phyloP scores from a whole-genome alignment of 306 rosid species.

The Cajanus cajan region DNA sequence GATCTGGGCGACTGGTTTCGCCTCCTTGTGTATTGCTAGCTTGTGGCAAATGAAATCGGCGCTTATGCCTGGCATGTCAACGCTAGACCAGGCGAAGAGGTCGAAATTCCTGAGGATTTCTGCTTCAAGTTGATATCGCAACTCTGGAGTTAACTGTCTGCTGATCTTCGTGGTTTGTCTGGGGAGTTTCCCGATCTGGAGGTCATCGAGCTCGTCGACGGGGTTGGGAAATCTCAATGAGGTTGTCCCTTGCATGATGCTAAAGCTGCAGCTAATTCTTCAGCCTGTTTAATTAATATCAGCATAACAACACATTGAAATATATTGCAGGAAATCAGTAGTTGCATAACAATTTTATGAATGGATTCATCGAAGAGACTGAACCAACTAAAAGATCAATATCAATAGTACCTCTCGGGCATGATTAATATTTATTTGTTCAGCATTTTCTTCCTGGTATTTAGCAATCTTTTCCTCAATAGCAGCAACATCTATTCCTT shows the following conservation, averaged over 20 bases:
- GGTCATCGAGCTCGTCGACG: too few relatives aligned
- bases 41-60: too few relatives aligned
- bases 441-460: slow-evolving; percentile 89
- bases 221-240: too few relatives aligned
- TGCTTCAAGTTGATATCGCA: too few relatives aligned
- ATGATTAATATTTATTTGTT: slow-evolving; percentile 78
- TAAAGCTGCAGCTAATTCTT: slow-evolving; percentile 86
- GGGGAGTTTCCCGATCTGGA: too few relatives aligned
- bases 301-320: slow-evolving; percentile 21
- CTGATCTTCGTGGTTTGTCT: too few relatives aligned
- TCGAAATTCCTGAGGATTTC: too few relatives aligned
- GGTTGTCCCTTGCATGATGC: slow-evolving; percentile 76
- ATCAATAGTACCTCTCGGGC: slow-evolving; percentile 70
- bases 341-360: neutral
- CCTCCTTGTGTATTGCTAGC: too few relatives aligned
- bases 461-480: slow-evolving; percentile 68
- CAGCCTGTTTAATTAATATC: slow-evolving; percentile 62
- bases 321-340: neutral
- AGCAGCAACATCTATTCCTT: slow-evolving; percentile 71
- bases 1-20: too few relatives aligned
- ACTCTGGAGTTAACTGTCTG: too few relatives aligned
- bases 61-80: too few relatives aligned
- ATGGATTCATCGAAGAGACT: neutral
- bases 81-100: too few relatives aligned
- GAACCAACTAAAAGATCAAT: neutral